Conservation (phyloP, 371 early-diverging fungal species). For the Scutellospora calospora region DNA sequence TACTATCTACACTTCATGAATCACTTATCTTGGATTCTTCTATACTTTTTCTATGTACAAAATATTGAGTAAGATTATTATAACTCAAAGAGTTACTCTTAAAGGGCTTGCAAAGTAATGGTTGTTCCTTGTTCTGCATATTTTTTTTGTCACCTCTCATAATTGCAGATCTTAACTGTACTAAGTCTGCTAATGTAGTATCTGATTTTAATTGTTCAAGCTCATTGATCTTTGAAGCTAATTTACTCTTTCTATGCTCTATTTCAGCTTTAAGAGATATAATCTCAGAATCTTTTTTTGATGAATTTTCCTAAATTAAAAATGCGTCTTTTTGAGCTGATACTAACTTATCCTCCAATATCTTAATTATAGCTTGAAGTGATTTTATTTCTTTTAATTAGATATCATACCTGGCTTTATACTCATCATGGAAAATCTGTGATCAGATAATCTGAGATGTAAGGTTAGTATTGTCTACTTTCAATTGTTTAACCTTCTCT, state of each 20-base stretch:
- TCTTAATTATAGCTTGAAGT: not conserved
- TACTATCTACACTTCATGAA: no score
- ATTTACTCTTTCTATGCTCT: not conserved
- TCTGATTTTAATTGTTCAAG: conserved; percentile 6
- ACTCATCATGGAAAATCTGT: not conserved
- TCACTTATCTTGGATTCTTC: not conserved
- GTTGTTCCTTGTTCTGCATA: not conserved
- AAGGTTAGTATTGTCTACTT: not conserved
- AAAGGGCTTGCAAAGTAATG: not conserved
- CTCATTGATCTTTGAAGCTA: conserved; percentile 8
- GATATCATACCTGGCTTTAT: not conserved
- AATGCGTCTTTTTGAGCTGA: conserved; percentile 20
- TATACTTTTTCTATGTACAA: conserved; percentile 14
- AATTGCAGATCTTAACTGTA: not conserved
- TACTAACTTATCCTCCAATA: conserved; percentile 11
- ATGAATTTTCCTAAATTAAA: no score
- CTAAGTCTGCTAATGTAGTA: not conserved
- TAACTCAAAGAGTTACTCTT: no score
- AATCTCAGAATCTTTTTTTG: no score
- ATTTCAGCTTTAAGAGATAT: not conserved
- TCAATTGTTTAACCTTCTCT: not conserved
- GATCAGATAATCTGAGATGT: no score
- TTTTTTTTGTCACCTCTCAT: not conserved
- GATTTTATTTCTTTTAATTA: not conserved
- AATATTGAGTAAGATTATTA: conserved; percentile 15